Evolutionary conservation across 2,329 filamentous ascomycete species (phyloP).

Genomic region (Fusarium austroafricanum): DNA sequence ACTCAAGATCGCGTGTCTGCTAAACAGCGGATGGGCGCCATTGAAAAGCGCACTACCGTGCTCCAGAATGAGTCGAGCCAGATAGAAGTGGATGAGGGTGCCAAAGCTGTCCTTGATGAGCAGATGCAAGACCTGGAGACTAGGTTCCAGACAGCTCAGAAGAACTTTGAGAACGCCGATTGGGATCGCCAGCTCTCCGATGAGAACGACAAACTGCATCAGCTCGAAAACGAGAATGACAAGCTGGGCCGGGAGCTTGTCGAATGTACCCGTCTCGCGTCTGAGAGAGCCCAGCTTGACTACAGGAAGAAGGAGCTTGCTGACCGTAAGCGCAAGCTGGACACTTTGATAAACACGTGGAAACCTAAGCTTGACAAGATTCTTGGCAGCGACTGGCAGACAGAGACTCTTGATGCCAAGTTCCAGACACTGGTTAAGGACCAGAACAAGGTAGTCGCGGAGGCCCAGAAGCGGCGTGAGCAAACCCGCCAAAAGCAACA

Average conservation of each 20-base stretch:
- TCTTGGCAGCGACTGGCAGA: conserved; percentile 74
- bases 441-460: conserved; percentile 68
- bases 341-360: conserved; percentile 82
- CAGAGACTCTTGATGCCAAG: conserved; percentile 74
- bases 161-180: conserved; percentile 70
- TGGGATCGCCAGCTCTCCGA: conserved; percentile 78
- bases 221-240: conserved; percentile 77
- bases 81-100: conserved; percentile 89
- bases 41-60: conserved; percentile 75
- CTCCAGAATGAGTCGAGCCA: conserved; percentile 76
- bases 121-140: conserved; percentile 76
- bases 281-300: conserved; percentile 86
- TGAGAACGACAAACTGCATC: conserved; percentile 72
- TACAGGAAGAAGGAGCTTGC: conserved; percentile 83
- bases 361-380: conserved; percentile 74
- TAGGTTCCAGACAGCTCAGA: conserved; percentile 70
- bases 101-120: conserved; percentile 79
- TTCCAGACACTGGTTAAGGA: conserved; percentile 73
- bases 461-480: conserved; percentile 78
- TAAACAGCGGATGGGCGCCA: conserved; percentile 76
- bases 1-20: conserved; percentile 80
- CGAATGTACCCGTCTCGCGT: conserved; percentile 82
- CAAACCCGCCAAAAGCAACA: conserved; percentile 77
- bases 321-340: conserved; percentile 78
- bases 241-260: conserved; percentile 83